Conservation (phyloP, 2,329 filamentous ascomycete genomes). For the Westerdykella ornata region DNA sequence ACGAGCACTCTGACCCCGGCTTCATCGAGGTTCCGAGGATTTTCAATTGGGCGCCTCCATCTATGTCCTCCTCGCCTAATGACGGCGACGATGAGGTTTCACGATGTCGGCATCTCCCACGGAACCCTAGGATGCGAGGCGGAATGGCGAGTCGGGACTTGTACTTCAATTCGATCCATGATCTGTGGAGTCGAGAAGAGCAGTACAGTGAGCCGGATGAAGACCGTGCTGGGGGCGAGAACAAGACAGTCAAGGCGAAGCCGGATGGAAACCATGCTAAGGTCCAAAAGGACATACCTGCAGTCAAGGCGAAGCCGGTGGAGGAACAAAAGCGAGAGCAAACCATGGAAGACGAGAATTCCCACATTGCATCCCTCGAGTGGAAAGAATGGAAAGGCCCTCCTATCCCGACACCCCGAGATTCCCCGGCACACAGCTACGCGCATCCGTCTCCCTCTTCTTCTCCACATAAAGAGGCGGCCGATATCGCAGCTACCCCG, state of each 20-base stretch:
- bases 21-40: no score
- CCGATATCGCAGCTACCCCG: no score
- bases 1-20: no score
- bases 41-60: no score
- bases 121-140: no score
- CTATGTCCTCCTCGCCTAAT: no score
- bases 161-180: not conserved
- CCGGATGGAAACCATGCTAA: no score
- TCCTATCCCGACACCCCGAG: not conserved
- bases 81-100: no score
- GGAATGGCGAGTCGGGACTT: no score
- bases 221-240: no score
- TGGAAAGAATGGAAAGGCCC: not conserved
- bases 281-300: no score
- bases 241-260: not conserved
- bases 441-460: constrained; percentile 7
- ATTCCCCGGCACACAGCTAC: not conserved
- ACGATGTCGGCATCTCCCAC: no score
- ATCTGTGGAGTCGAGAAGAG: not conserved
- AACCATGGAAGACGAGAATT: not conserved
- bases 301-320: not conserved
- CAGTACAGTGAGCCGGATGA: not conserved
- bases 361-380: not conserved
- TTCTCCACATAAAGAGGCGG: constrained; percentile 3
- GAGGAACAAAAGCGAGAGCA: not conserved